phyloP scores from a whole-genome alignment of 352 stramenopile species.

The Phytopythium boreale region DNA sequence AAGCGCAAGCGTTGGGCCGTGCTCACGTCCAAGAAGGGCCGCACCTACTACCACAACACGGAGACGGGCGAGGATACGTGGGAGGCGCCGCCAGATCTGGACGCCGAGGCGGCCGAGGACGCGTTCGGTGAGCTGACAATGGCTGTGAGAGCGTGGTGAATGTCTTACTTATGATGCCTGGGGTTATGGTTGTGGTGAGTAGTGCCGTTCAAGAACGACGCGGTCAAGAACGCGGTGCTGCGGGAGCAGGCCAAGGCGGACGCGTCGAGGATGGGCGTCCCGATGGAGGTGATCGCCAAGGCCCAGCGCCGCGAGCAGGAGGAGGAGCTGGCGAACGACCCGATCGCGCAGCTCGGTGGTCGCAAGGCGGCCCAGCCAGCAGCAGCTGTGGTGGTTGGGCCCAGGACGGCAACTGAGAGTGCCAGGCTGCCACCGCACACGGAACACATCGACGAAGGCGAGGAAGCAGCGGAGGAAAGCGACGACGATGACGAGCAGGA shows the following conservation, averaged over 20 bases:
- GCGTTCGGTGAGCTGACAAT: slow-evolving; percentile 37
- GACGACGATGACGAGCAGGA: background rate
- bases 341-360: slow-evolving; percentile 23
- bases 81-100: slow-evolving; percentile 65
- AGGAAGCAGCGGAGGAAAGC: background rate
- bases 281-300: slow-evolving; percentile 48
- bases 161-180: slow-evolving; percentile 5
- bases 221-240: slow-evolving; percentile 76
- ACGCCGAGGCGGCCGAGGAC: slow-evolving; percentile 56
- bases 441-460: background rate
- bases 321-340: slow-evolving; percentile 28
- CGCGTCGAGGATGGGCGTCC: slow-evolving; percentile 63
- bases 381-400: background rate
- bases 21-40: slow-evolving; percentile 55
- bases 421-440: background rate
- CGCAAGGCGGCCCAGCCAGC: background rate
- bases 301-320: slow-evolving; percentile 37
- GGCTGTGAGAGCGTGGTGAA: background rate
- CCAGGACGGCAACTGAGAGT: background rate
- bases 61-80: slow-evolving; percentile 80
- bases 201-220: slow-evolving; percentile 85
- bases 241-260: slow-evolving; percentile 74
- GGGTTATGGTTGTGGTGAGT: slow-evolving; percentile 1
- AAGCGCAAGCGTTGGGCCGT: slow-evolving; percentile 59
- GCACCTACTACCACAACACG: slow-evolving; percentile 84